Percentiles rank a stretch among this genome's conserved stretches.
These are phyloP conservation scores for Carex pumila DNA, from an alignment of 176 grass and related monocot species.

Conservation along the genomic window DNA sequence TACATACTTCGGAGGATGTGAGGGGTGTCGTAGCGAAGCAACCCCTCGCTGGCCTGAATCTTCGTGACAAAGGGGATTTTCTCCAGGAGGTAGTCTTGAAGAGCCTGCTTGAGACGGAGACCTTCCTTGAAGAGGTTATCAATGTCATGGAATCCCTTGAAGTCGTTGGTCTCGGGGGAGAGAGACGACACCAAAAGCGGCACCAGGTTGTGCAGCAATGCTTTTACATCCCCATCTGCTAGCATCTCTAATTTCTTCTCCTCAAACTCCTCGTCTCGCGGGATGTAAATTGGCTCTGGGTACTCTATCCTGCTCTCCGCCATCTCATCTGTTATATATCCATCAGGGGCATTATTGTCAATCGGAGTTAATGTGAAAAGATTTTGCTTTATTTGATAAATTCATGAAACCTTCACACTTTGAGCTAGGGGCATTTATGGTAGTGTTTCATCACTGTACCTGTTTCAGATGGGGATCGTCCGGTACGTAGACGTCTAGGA, in stretches of 20 bases:
- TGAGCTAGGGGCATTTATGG: too few relatives aligned
- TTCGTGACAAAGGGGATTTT: constrained; percentile 78
- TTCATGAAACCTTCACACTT: too few relatives aligned
- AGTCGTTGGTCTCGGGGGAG: constrained; percentile 55
- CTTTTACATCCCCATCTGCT: constrained; percentile 48
- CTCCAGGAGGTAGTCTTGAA: constrained; percentile 80
- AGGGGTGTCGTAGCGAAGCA: constrained; percentile 85
- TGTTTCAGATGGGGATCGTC: constrained; percentile 40
- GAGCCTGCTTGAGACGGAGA: constrained; percentile 67
- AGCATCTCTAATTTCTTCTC: constrained; percentile 90
- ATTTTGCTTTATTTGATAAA: background rate
- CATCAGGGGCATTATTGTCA: background rate
- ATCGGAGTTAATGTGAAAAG: background rate
- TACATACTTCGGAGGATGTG: constrained; percentile 82
- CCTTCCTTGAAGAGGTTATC: constrained; percentile 99
- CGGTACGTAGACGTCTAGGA: constrained; percentile 71
- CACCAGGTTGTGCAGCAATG: constrained; percentile 89
- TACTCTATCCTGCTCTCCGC: constrained; percentile 71
- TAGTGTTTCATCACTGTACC: constrained; percentile 20
- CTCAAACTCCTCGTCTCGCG: constrained; percentile 86
- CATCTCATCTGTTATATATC: constrained; percentile 35
- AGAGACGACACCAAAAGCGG: constrained; percentile 57
- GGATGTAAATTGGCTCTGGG: constrained; percentile 66
- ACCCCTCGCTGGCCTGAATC: constrained; percentile 60
- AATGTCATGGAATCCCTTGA: constrained; percentile 83